A percentile compares a stretch with the other conserved stretches of the same genome.
phyloP scores from a whole-genome alignment of 768 basidiomycete genomes.

The Russula emetica region DNA sequence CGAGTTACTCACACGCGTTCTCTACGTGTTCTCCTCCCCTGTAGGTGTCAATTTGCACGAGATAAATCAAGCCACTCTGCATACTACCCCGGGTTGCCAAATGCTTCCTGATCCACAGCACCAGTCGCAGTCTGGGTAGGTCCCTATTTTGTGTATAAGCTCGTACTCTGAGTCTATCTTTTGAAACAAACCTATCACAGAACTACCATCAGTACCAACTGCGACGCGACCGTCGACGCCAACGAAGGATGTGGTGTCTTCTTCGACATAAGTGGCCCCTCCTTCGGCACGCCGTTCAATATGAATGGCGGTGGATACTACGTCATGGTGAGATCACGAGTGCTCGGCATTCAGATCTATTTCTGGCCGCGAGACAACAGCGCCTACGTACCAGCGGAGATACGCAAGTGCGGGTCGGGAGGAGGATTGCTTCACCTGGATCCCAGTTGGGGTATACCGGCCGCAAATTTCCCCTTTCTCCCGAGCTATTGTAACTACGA shows the following conservation, averaged over 20 bases:
- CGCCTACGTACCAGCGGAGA: conserved; percentile 36
- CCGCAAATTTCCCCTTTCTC: conserved; percentile 30
- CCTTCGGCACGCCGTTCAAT: conserved; percentile 50
- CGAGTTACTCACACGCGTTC: background rate
- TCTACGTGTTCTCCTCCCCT: background rate
- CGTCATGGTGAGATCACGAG: conserved; percentile 43
- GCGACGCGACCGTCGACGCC: conserved; percentile 46
- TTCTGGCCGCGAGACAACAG: conserved; percentile 51
- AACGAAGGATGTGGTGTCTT: conserved; percentile 62
- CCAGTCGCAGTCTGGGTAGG: conserved; percentile 46
- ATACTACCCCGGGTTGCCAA: conserved; percentile 44
- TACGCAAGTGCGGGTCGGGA: conserved; percentile 30
- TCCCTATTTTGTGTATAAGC: background rate
- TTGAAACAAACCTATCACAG: conserved; percentile 32
- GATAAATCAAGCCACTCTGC: conserved; percentile 50
- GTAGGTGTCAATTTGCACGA: conserved; percentile 47
- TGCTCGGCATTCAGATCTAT: conserved; percentile 53
- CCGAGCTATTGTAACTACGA: conserved; percentile 46
- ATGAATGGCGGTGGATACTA: conserved; percentile 55
- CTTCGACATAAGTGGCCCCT: conserved; percentile 36
- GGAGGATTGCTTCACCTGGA: conserved; percentile 12
- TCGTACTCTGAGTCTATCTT: background rate
- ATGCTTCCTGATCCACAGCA: conserved; percentile 34
- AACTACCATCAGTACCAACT: conserved; percentile 40
- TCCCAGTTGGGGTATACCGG: conserved; percentile 45